Percentiles rank a stretch among this genome's conserved stretches.
These are phyloP conservation scores for Cokeromyces recurvatus DNA, from an alignment of 371 early-diverging fungal species.

Conservation along the genomic window DNA sequence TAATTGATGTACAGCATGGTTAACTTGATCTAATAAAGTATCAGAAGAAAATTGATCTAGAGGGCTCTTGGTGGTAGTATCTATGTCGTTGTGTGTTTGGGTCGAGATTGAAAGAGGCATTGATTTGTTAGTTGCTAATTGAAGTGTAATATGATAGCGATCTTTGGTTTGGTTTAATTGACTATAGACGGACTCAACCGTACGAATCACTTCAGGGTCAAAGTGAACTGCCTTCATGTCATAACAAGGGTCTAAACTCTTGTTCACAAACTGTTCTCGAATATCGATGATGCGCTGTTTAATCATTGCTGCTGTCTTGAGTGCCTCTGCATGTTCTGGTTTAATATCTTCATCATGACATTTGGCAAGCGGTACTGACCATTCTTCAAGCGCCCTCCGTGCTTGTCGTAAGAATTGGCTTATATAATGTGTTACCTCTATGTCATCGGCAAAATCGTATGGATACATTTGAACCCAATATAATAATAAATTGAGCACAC, in stretches of 20 bases:
- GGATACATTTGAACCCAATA: conserved; percentile 64
- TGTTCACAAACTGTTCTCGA: conserved; percentile 18
- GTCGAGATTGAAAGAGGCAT: conserved; percentile 20
- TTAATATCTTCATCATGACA: not conserved
- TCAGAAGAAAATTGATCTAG: conserved; percentile 25
- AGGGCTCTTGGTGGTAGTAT: conserved; percentile 11
- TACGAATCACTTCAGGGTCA: conserved; percentile 18
- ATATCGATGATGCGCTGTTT: conserved; percentile 18
- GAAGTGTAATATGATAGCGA: conserved; percentile 14
- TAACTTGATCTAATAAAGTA: conserved; percentile 31
- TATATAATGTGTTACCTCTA: conserved; percentile 32
- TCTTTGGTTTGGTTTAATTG: conserved; percentile 23
- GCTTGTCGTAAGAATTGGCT: conserved; percentile 20
- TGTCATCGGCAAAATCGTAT: conserved; percentile 66
- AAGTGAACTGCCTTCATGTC: conserved; percentile 32
- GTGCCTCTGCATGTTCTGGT: not conserved
- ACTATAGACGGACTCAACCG: conserved; percentile 26
- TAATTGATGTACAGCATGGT: conserved; percentile 27
- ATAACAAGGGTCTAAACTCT: conserved; percentile 31
- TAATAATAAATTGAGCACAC: conserved; percentile 52
- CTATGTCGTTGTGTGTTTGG: too few relatives aligned
- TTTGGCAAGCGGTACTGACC: conserved; percentile 19
- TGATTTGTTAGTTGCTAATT: conserved; percentile 12
- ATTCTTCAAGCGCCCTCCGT: conserved; percentile 19
- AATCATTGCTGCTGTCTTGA: conserved; percentile 3